Evolutionary conservation across 768 basidiomycete genomes (phyloP).

Genomic region (Dioszegia crocea): DNA sequence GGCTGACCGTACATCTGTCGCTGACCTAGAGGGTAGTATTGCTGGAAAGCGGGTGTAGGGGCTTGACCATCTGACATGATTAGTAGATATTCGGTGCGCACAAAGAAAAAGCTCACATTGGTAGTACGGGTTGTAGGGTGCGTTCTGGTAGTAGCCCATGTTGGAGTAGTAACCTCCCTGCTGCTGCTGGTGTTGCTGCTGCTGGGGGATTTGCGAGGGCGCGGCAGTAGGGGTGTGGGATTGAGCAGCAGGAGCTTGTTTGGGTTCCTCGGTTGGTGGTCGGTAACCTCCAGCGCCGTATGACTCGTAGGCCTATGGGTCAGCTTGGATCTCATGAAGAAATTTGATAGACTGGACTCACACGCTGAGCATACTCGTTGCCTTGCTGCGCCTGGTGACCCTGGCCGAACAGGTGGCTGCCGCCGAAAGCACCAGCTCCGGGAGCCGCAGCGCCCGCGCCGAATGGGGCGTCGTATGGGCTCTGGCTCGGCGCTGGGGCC

Average conservation of each 20-base stretch:
- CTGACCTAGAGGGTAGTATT: slow-evolving; percentile 46
- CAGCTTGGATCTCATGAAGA: not conserved
- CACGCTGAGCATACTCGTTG: slow-evolving; percentile 43
- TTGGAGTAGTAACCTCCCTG: slow-evolving; percentile 45
- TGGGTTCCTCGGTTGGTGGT: slow-evolving; percentile 39
- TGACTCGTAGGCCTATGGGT: slow-evolving; percentile 41
- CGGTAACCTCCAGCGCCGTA: slow-evolving; percentile 48
- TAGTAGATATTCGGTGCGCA: not conserved
- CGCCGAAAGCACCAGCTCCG: slow-evolving; percentile 30
- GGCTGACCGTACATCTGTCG: slow-evolving; percentile 44
- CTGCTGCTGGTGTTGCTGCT: slow-evolving; percentile 46
- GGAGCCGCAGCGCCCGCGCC: not conserved
- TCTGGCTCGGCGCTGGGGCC: slow-evolving; percentile 11
- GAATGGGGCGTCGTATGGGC: slow-evolving; percentile 37
- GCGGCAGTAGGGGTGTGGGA: slow-evolving; percentile 23
- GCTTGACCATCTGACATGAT: slow-evolving; percentile 37
- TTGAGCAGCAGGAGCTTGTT: slow-evolving; percentile 30
- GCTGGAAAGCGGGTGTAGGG: slow-evolving; percentile 43
- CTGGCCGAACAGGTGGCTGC: slow-evolving; percentile 37
- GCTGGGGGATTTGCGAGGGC: slow-evolving; percentile 24
- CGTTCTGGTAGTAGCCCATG: slow-evolving; percentile 47
- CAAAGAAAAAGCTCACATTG: slow-evolving; percentile 35
- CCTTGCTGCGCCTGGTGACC: slow-evolving; percentile 30
- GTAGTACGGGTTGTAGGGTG: slow-evolving; percentile 51
- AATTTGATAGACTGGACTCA: slow-evolving; percentile 13